Evolutionary conservation across 139 green algal species (phyloP).

Genomic region (Zygnema circumcarinatum): DNA sequence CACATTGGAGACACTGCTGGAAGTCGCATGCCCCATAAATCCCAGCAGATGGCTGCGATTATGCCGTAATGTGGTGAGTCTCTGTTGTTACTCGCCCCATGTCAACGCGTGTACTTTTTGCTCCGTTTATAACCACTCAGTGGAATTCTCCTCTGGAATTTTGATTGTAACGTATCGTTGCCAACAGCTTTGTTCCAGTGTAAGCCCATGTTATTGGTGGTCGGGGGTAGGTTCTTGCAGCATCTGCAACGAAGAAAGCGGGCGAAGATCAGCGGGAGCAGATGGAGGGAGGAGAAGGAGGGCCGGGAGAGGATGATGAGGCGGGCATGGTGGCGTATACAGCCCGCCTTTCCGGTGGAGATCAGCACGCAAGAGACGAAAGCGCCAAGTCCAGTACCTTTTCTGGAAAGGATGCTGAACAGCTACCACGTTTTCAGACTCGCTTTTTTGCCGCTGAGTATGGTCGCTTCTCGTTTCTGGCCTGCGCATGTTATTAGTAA

Average conservation of each 20-base stretch:
- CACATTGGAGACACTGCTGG: constrained; percentile 56
- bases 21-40: constrained; percentile 39
- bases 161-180: neutral
- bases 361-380: neutral
- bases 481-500: no score
- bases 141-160: neutral
- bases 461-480: neutral
- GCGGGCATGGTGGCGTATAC: constrained; percentile 48
- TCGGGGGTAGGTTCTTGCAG: constrained; percentile 28
- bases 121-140: constrained; percentile 9
- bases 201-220: no score
- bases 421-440: constrained; percentile 75
- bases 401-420: constrained; percentile 62
- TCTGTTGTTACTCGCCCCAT: neutral
- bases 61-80: constrained; percentile 57
- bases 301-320: constrained; percentile 44
- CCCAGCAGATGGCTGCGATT: constrained; percentile 56
- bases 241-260: constrained; percentile 29
- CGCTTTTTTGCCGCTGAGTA: constrained; percentile 78
- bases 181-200: no score
- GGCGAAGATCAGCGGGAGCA: constrained; percentile 20
- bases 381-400: constrained; percentile 56
- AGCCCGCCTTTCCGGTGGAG: constrained; percentile 65
- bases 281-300: constrained; percentile 13
- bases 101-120: no score